Evolutionary conservation across 1,139 yeast species (phyloP), one percentile per base, ranked within the genome.

Genomic region (Blastobotrys proliferans): DNA sequence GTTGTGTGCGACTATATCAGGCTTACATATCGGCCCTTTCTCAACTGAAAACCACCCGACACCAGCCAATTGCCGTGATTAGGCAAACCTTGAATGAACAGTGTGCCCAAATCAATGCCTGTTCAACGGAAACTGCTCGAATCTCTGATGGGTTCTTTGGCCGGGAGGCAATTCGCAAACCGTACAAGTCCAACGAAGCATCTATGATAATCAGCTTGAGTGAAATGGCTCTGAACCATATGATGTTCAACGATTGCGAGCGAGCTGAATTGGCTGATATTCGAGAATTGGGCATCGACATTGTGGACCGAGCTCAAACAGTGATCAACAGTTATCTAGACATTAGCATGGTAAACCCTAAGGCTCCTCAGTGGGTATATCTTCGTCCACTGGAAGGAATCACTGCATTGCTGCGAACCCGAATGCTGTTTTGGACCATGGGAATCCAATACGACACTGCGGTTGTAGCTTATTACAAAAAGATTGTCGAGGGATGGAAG

Each of bases 301-400:
- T 38, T 13, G 31, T 27, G 13, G 20, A 31, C 6, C 6, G 32
- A 3, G 37, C 42, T 2, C 19, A 38, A 22, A 13, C 21, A 2
- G 10, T 32, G 33, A 38, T 38, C 17, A 31, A 31, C n/a, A 6
- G 11, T 10, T 17, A 16, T 17, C 14, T 38, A n/a, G 32, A 31
- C 14, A 14, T 38, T 3, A 26, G 26, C 11, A 3, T 17, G 13
- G 25, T 14, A 24, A 31, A 38, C 16, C 42, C 42, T 11, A 33
- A 32, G n/a, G 19, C 32, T 25, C 42, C 42, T 3, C 42, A 38
- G 21, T 38, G 42, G 42, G 13, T 24, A 3, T 38, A 26, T 20
- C 32, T 38, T n/a, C 26, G 42, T 3, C 42, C 42, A 4, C 17
- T 38, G 36, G 27, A 32, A 11, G 26, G 37, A 3, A 26, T 38